A percentile compares a stretch with the other conserved stretches of the same genome.
Conservation (phyloP, 129 eudicot genomes). For the Helianthus annuus region HanXRQr2.0-SUNRISE NC_035439.2:148112321-148112820, state of each 20-base stretch:
- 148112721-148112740: conserved; percentile 64
- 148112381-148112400: conserved; percentile 59
- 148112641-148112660: conserved; percentile 54
- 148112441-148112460: conserved; percentile 8
- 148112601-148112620: conserved; percentile 53
- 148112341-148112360: conserved; percentile 68
- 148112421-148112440: conserved; percentile 64
- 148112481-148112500: conserved; percentile 52
- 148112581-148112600: conserved; percentile 53
- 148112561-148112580: conserved; percentile 48
- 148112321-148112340: conserved; percentile 53
- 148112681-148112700: conserved; percentile 55
- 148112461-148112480: conserved; percentile 4
- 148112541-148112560: conserved; percentile 67
- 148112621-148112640: conserved; percentile 63
- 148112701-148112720: conserved; percentile 50
- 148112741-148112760: conserved; percentile 23
- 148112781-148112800: not conserved
- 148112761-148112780: not conserved
- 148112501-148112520: conserved; percentile 54
- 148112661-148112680: conserved; percentile 75
- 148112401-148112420: conserved; percentile 53
- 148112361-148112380: conserved; percentile 60
- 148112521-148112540: conserved; percentile 61
- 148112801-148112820: not conserved